Evolutionary conservation across 345 rosid genomes (phyloP).

Genomic region (Acer campestre): DNA sequence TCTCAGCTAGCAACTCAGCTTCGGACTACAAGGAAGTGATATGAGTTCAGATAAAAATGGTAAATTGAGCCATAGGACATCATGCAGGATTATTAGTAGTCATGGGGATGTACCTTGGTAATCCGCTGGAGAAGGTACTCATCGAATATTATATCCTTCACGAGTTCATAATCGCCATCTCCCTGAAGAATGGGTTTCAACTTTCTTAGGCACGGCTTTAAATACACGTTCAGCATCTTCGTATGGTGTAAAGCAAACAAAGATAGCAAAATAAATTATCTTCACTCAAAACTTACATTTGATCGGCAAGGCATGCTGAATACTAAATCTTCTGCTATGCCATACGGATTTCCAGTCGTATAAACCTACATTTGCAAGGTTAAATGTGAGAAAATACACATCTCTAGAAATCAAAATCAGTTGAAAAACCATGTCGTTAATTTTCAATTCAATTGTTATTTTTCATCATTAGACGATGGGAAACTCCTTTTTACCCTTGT

Average conservation of each 20-base stretch:
- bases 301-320: slow-evolving; percentile 99
- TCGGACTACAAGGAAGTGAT: slow-evolving; percentile 58
- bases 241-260: background rate
- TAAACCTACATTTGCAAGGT: slow-evolving; percentile 56
- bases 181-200: slow-evolving; percentile 49
- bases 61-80: background rate
- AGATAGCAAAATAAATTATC: background rate
- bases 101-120: slow-evolving; percentile 56
- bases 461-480: background rate
- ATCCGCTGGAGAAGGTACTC: slow-evolving; percentile 79
- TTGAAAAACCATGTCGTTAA: background rate
- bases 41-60: background rate
- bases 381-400: slow-evolving; percentile 9
- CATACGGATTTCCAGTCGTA: slow-evolving; percentile 86
- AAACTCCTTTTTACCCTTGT: background rate
- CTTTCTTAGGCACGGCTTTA: slow-evolving; percentile 6
- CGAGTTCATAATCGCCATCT: slow-evolving; percentile 94
- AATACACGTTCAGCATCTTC: background rate
- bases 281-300: slow-evolving; percentile 45
- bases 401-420: background rate
- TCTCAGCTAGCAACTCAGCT: slow-evolving; percentile 90
- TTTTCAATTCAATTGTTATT: background rate
- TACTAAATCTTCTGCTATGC: slow-evolving; percentile 80
- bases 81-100: background rate
- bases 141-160: slow-evolving; percentile 77